Conservation (phyloP, 2,329 filamentous ascomycete genomes). For the Lasiodiplodia hormozganensis region DNA sequence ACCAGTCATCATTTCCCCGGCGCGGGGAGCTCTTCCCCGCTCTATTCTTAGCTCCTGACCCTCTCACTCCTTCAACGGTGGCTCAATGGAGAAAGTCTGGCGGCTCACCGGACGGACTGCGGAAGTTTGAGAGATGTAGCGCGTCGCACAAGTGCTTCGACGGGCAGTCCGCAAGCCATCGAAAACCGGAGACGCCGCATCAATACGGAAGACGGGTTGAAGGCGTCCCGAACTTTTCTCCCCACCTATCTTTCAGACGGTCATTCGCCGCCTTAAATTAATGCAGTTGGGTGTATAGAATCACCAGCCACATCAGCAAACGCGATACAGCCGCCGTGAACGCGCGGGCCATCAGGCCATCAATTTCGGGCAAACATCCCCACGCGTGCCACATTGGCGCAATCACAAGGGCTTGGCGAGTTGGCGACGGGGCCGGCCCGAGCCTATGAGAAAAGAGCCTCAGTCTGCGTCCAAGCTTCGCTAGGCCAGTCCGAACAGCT, state of each 20-base stretch:
- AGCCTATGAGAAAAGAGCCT: conserved; percentile 25
- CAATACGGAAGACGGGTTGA: neutral
- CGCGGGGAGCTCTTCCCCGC: conserved; percentile 11
- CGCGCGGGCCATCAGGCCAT: conserved; percentile 9
- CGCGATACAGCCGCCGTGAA: neutral
- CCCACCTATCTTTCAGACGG: neutral
- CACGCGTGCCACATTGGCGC: conserved; percentile 27
- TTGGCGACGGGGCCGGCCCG: conserved; percentile 10
- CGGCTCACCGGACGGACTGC: conserved; percentile 12
- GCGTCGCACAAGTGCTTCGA: neutral
- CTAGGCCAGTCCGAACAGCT: conserved; percentile 1
- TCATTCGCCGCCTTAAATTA: neutral
- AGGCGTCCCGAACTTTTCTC: neutral
- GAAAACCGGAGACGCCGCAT: neutral
- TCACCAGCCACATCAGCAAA: conserved; percentile 12
- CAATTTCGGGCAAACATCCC: conserved; percentile 15
- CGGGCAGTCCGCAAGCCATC: neutral
- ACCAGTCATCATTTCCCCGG: conserved; percentile 13
- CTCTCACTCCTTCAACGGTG: neutral
- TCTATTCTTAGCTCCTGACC: conserved; percentile 7
- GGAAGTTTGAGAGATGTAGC: neutral
- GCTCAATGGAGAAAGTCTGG: conserved; percentile 3
- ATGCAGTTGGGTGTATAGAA: neutral
- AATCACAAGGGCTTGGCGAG: conserved; percentile 14
- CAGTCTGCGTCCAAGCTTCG: conserved; percentile 5